phyloP scores from a whole-genome alignment of 2,329 filamentous ascomycete genomes.

The Pseudogymnoascus sp. region DNA sequence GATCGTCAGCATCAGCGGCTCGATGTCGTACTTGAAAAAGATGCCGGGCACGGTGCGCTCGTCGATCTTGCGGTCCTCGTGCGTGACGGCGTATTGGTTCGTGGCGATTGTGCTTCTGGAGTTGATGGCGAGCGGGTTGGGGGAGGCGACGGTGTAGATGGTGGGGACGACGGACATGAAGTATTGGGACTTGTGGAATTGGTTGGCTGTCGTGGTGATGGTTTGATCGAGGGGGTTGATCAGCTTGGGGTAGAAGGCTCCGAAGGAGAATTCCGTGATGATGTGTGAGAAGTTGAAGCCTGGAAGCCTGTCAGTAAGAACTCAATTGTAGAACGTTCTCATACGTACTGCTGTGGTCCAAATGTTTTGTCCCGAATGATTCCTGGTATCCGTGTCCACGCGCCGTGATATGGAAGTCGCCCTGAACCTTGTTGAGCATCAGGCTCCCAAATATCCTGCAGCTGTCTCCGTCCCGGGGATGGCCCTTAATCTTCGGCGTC shows the following conservation, averaged over 20 bases:
- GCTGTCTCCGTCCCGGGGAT: constrained; percentile 46
- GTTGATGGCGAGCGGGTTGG: constrained; percentile 22
- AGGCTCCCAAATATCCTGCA: constrained; percentile 86
- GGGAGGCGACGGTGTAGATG: constrained; percentile 63
- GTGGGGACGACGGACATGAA: constrained; percentile 93
- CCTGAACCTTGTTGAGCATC: constrained; percentile 93
- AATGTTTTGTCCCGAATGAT: constrained; percentile 54
- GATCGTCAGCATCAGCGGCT: constrained; percentile 82
- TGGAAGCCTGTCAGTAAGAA: constrained; percentile 31
- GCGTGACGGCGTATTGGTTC: constrained; percentile 96
- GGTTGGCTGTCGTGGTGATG: constrained; percentile 59
- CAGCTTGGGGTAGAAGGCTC: constrained; percentile 89
- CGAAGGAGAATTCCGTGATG: constrained; percentile 92
- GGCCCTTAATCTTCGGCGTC: constrained; percentile 54
- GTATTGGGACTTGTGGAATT: constrained; percentile 98
- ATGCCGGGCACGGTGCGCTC: constrained; percentile 75
- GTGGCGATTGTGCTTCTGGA: constrained; percentile 63
- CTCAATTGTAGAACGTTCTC: not conserved
- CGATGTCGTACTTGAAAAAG: constrained; percentile 98
- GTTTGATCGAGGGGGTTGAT: constrained; percentile 92
- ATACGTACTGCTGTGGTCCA: constrained; percentile 69
- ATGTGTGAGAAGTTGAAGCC: constrained; percentile 98
- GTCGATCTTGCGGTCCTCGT: constrained; percentile 64
- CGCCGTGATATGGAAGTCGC: constrained; percentile 96
- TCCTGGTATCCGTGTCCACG: constrained; percentile 91